Conservation (phyloP, 176 grass and related monocot genomes). For the Canna indica region DNA sequence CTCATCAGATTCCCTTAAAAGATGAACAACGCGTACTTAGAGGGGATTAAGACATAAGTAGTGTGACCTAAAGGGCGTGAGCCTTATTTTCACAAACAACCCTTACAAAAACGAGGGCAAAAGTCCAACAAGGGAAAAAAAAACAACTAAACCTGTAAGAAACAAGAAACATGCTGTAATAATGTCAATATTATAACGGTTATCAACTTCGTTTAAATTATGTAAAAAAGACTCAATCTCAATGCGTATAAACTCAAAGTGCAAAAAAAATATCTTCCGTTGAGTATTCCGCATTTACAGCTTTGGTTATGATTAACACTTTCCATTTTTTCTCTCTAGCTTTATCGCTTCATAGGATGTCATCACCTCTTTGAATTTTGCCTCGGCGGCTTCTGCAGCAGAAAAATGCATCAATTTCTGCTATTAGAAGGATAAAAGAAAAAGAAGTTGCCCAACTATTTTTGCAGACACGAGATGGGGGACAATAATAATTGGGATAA, state of each 20-base stretch:
- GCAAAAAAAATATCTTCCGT: background rate
- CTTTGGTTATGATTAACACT: background rate
- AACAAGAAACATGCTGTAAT: too few species aligned
- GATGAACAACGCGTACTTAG: too few species aligned
- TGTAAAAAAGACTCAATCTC: too few species aligned
- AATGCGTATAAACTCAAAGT: background rate
- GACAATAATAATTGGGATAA: background rate
- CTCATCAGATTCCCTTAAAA: too few species aligned
- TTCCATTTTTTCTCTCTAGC: background rate
- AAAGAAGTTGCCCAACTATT: background rate
- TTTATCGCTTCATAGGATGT: constrained; percentile 15
- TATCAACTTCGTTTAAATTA: too few species aligned
- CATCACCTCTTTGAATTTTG: constrained; percentile 85
- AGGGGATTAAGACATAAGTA: too few species aligned
- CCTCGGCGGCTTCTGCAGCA: constrained; percentile 68
- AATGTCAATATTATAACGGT: too few species aligned
- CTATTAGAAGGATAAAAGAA: background rate
- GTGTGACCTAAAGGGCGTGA: too few species aligned
- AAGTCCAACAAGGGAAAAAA: too few species aligned
- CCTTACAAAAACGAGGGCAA: too few species aligned
- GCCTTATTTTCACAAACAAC: too few species aligned
- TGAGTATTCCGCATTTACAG: background rate
- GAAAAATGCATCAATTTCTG: background rate
- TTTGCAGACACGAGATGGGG: background rate
- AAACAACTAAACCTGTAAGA: too few species aligned